Conservation (phyloP, 2,329 filamentous ascomycete genomes). For the Lojkania enalia region DNA sequence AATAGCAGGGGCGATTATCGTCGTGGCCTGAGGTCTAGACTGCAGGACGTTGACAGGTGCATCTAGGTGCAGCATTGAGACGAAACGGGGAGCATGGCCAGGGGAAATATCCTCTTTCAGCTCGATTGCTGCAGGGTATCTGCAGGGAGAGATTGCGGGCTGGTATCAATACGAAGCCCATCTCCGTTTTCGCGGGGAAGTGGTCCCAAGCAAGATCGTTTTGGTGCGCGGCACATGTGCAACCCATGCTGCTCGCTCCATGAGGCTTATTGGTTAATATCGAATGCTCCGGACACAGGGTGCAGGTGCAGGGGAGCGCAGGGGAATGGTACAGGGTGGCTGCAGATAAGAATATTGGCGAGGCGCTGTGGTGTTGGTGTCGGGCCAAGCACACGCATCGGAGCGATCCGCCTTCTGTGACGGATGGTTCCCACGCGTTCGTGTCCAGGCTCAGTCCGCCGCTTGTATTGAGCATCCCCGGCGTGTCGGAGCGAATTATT, state of each 20-base stretch:
- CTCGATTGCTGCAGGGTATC: slow-evolving; percentile 3
- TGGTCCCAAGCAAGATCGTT: neutral
- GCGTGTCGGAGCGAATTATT: no score
- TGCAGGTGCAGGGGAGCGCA: neutral
- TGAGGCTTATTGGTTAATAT: slow-evolving; percentile 14
- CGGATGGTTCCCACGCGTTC: neutral
- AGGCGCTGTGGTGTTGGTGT: neutral
- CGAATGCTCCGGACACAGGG: neutral
- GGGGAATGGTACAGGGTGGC: slow-evolving; percentile 1
- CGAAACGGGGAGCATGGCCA: slow-evolving; percentile 13
- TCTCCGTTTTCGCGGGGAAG: slow-evolving; percentile 1
- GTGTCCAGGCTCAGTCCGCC: no score
- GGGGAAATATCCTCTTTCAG: slow-evolving; percentile 12
- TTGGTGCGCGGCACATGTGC: slow-evolving; percentile 1
- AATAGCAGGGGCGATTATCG: slow-evolving; percentile 13
- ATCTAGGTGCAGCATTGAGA: neutral
- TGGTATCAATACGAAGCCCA: slow-evolving; percentile 6
- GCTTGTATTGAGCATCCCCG: no score
- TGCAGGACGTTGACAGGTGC: neutral
- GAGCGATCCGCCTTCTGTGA: neutral
- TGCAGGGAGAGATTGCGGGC: slow-evolving; percentile 3
- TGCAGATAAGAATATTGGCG: slow-evolving; percentile 10
- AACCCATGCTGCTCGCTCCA: neutral
- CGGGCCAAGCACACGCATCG: neutral
- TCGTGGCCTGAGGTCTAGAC: slow-evolving; percentile 7